Evolutionary conservation across 73 alveolate species (phyloP).

Genomic region (Tetrahymena borealis): DNA sequence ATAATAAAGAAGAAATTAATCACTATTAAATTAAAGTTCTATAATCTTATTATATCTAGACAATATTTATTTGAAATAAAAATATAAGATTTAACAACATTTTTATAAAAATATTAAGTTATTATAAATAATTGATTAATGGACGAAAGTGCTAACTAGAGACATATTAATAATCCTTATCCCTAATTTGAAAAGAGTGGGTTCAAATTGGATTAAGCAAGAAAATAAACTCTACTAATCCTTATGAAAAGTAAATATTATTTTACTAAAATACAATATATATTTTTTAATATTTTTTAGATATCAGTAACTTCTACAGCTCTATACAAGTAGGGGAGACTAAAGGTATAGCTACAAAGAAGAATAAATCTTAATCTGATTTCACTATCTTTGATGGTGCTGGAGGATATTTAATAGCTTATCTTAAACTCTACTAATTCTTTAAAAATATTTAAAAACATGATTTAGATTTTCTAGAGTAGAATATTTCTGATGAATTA

Average conservation of each 20-base stretch:
- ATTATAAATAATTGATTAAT: no score
- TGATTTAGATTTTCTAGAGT: neutral
- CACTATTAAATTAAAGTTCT: no score
- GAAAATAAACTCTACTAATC: neutral
- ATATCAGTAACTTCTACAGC: neutral
- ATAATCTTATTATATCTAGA: no score
- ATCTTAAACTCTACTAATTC: constrained; percentile 12
- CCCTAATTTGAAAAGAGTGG: neutral
- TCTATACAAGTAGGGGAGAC: constrained; percentile 9
- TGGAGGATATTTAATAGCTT: constrained; percentile 20
- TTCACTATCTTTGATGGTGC: constrained; percentile 24
- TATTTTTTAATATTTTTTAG: neutral
- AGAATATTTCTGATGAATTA: neutral
- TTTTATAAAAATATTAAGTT: no score
- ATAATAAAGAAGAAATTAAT: no score
- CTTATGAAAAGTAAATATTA: neutral
- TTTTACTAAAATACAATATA: neutral
- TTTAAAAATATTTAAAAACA: neutral
- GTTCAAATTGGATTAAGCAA: neutral
- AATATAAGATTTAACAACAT: no score
- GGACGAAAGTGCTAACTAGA: no score
- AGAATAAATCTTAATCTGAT: neutral
- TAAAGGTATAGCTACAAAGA: neutral
- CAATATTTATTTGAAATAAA: no score
- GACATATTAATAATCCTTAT: neutral